A percentile compares a stretch with the other conserved stretches of the same genome.
phyloP scores from a whole-genome alignment of 352 stramenopile species.

The Globisporangium sylvaticum region DNA sequence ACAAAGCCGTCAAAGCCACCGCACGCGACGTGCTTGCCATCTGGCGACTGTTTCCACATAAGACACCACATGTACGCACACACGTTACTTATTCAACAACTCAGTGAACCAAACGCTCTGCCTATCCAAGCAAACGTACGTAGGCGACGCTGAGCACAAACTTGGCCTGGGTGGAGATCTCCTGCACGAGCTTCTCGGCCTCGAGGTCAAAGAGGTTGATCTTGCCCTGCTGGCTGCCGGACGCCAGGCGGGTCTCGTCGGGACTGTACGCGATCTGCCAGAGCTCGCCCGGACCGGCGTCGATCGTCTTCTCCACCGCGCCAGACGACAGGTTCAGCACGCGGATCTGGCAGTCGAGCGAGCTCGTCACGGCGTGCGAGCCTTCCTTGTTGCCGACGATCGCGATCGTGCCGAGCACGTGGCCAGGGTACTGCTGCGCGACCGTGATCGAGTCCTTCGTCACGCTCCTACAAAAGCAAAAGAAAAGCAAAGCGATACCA shows the following conservation, averaged over 20 bases:
- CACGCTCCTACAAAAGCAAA: slow-evolving; percentile 39
- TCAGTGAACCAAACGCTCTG: too few relatives aligned
- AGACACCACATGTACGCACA: not conserved
- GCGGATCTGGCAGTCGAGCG: slow-evolving; percentile 80
- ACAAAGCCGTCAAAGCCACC: slow-evolving; percentile 81
- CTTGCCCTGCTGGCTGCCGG: slow-evolving; percentile 82
- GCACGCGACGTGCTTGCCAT: slow-evolving; percentile 81
- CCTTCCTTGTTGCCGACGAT: slow-evolving; percentile 80
- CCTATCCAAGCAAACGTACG: slow-evolving; percentile 43
- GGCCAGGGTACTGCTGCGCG: slow-evolving; percentile 78
- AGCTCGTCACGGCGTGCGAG: slow-evolving; percentile 74
- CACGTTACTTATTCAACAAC: too few relatives aligned
- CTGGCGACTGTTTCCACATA: slow-evolving; percentile 42
- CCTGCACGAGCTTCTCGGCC: slow-evolving; percentile 69
- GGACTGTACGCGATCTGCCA: slow-evolving; percentile 86
- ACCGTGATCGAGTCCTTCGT: slow-evolving; percentile 66
- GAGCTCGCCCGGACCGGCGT: slow-evolving; percentile 81
- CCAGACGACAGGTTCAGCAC: slow-evolving; percentile 72
- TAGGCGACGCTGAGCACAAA: slow-evolving; percentile 78
- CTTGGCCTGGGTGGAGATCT: slow-evolving; percentile 69
- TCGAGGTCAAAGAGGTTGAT: slow-evolving; percentile 87
- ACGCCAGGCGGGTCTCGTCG: slow-evolving; percentile 76
- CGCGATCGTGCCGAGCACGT: slow-evolving; percentile 84
- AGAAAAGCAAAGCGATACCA: not conserved
- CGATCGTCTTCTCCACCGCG: slow-evolving; percentile 78